These are phyloP conservation scores for Amborella trichopoda DNA, from an alignment of 164 flowering plant species.

Conservation along the genomic window DNA sequence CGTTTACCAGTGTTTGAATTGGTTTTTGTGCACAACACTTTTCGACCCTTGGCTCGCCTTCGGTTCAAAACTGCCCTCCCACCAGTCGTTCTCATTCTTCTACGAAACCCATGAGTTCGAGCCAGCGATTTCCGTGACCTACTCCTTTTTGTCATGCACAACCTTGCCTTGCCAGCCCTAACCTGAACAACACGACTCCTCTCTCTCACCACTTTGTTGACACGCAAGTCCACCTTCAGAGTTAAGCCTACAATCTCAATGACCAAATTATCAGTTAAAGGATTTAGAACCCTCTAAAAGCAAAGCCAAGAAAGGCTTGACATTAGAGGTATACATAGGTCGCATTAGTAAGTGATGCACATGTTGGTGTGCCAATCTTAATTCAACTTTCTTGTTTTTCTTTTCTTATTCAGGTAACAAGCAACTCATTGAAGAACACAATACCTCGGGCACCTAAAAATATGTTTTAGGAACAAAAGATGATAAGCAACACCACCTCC, in stretches of 20 bases:
- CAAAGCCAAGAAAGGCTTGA: too few species aligned
- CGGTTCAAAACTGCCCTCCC: conserved; percentile 78
- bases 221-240: conserved; percentile 36
- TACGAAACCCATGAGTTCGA: conserved; percentile 82
- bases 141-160: conserved; percentile 75
- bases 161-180: conserved; percentile 41
- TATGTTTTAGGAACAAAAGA: too few species aligned
- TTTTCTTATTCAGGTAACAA: too few species aligned
- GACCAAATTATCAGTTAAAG: too few species aligned
- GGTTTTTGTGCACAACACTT: conserved; percentile 70
- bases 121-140: conserved; percentile 84
- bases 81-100: conserved; percentile 76
- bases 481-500: too few species aligned
- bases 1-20: conserved; percentile 58
- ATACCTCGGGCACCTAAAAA: too few species aligned
- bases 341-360: too few species aligned
- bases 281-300: too few species aligned
- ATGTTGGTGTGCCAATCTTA: too few species aligned
- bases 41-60: conserved; percentile 82
- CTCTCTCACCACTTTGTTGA: conserved; percentile 16
- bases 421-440: too few species aligned
- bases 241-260: conserved; percentile 53
- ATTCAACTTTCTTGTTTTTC: too few species aligned
- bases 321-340: too few species aligned
- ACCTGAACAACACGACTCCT: conserved; percentile 47